Evolutionary conservation across 352 stramenopile species (phyloP).

Genomic region (Peronosclerospora sorghi): DNA sequence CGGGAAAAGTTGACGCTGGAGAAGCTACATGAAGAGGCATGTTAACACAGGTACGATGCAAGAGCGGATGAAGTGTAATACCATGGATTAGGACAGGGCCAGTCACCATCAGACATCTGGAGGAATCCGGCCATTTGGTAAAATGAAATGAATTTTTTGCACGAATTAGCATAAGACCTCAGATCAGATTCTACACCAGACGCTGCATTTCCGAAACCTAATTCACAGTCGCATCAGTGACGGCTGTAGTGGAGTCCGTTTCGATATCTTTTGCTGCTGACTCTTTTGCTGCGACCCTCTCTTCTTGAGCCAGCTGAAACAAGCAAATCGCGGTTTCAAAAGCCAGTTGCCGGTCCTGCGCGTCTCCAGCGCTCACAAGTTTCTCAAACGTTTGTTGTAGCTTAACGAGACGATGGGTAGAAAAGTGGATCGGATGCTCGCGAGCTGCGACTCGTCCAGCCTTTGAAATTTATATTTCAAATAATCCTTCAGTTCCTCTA

Average conservation of each 20-base stretch:
- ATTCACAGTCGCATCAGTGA: no score
- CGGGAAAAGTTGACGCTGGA: slow-evolving; percentile 81
- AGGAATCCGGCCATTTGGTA: slow-evolving; percentile 15
- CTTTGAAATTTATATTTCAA: slow-evolving; percentile 34
- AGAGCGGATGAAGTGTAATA: slow-evolving; percentile 7
- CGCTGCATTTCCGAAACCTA: not conserved
- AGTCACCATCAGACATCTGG: slow-evolving; percentile 61
- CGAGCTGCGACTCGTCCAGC: slow-evolving; percentile 31
- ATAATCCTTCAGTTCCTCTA: slow-evolving; percentile 43
- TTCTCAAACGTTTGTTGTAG: slow-evolving; percentile 60
- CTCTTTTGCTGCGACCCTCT: no score
- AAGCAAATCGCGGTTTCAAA: no score
- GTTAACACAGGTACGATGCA: not conserved
- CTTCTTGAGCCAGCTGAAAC: no score
- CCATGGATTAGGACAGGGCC: slow-evolving; percentile 73
- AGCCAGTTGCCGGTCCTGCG: no score
- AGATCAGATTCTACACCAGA: slow-evolving; percentile 19
- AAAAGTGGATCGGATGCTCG: slow-evolving; percentile 40
- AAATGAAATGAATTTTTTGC: no score
- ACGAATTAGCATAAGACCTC: no score
- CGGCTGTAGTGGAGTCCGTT: no score
- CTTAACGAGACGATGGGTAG: slow-evolving; percentile 50
- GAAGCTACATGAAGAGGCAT: slow-evolving; percentile 28
- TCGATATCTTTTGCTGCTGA: no score
- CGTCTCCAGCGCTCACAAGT: slow-evolving; percentile 41